Base-by-base conservation (phyloP, 2,329 filamentous ascomycete species). In the Pseudogymnoascus sp. region DNA sequence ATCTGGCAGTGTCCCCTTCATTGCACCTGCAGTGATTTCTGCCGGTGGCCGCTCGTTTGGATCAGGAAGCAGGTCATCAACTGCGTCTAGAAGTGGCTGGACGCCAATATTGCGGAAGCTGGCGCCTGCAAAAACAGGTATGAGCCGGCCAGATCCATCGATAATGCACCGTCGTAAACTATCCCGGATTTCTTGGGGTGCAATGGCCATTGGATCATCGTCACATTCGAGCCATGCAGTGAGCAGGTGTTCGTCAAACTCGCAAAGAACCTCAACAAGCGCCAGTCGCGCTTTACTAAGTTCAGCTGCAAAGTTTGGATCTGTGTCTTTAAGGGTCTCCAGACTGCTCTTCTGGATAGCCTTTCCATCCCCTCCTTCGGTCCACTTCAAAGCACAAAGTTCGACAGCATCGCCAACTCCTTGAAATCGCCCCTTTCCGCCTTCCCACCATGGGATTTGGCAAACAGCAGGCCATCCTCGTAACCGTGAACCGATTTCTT, bases 41-140 rank as follows among this genome's bases (percentile, higher is more conserved):
- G 91, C 83, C 69, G 93, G 88, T 7, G 90, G 89, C 16, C 90
- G 81, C 70, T 97, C 91, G 1, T 81, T 76, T 0, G 94, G 94
- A 65, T 86, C 90, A 0, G 94, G 94, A 2, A 97, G 79, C 50
- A 97, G 87, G 70, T 97, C 90, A 7, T 91, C 85, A 11, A 97
- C 86, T 37, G 90, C 90, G 72, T 97, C 92, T 60, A 97, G 82
- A 20, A 99, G 79, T 28, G 92, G 91, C 72, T 97, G 91, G 3
- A 97, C 92, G 6, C 94, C 94, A 64, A 97, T 90, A 66, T 97
- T 96, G 41, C 89, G 86, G 74, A 97, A 92, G 73, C 92, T 97
- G 4, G 93, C 92, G 2, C 93, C 93, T 0, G 90, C 90, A 74
- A 96, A 95, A 0, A 97, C 82, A 0, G 93, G 93, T 43, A 94